Conservation (phyloP, 495 filamentous ascomycete species). For the Penicillium daleae region DNA sequence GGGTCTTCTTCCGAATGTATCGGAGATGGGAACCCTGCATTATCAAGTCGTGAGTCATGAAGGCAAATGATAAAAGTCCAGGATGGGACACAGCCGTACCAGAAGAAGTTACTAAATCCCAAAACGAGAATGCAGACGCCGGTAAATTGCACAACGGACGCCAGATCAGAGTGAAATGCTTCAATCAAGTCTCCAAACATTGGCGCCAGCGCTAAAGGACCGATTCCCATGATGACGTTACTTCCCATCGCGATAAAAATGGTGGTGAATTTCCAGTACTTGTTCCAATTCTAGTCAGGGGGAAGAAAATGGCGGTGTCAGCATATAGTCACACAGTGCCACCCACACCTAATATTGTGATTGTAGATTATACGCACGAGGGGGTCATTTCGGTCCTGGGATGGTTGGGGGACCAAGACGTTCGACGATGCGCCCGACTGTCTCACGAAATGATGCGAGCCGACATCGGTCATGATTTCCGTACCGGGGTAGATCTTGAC, state of each 20-base stretch:
- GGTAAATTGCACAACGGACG: conserved; percentile 53
- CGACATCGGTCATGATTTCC: conserved; percentile 65
- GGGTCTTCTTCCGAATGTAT: conserved; percentile 59
- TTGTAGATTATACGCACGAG: conserved; percentile 32
- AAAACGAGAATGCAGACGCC: conserved; percentile 66
- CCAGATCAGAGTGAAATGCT: conserved; percentile 57
- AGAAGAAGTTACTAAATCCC: conserved; percentile 67
- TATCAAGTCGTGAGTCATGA: not conserved
- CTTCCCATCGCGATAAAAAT: conserved; percentile 52
- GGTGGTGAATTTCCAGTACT: conserved; percentile 45
- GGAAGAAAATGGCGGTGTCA: not conserved
- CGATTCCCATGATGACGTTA: conserved; percentile 61
- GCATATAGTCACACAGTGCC: not conserved
- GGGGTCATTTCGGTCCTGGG: conserved; percentile 50
- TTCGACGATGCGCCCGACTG: conserved; percentile 39
- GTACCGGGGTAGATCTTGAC: conserved; percentile 63
- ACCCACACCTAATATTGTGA: not conserved
- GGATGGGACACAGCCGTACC: conserved; percentile 27
- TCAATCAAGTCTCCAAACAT: conserved; percentile 60
- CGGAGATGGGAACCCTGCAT: conserved; percentile 62
- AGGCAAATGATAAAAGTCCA: not conserved
- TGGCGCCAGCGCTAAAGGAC: conserved; percentile 61
- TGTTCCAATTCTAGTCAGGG: conserved; percentile 43
- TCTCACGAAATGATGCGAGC: conserved; percentile 64
- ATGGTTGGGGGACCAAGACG: conserved; percentile 60